phyloP scores from a whole-genome alignment of 306 rosid genomes.

The Dalbergia cultrata region DNA sequence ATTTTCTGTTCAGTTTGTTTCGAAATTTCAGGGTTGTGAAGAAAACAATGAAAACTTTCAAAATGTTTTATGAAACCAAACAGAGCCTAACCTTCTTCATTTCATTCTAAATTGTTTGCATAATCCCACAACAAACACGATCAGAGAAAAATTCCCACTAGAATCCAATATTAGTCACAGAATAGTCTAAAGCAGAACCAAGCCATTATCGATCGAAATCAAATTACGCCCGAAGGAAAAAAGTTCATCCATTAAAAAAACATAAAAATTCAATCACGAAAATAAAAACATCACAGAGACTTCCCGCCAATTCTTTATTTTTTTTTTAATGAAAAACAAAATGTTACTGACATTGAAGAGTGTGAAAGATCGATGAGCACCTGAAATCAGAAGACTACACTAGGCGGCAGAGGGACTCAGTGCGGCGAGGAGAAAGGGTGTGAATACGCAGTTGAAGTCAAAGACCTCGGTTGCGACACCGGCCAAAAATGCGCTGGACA shows the following conservation, averaged over 20 bases:
- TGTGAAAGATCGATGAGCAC: slow-evolving; percentile 50
- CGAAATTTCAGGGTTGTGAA: too few species aligned
- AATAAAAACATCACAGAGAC: slow-evolving; percentile 2
- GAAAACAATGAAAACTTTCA: too few species aligned
- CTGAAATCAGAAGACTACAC: slow-evolving; percentile 40
- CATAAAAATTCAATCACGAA: background rate
- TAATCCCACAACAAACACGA: slow-evolving; percentile 25
- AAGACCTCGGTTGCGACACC: slow-evolving; percentile 55
- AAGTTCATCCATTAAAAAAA: background rate
- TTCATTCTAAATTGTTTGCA: slow-evolving; percentile 16
- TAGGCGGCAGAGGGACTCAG: slow-evolving; percentile 15
- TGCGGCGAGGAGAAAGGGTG: slow-evolving; percentile 1
- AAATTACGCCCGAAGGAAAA: background rate
- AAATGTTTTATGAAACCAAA: too few species aligned
- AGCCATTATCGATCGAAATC: background rate
- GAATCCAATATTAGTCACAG: slow-evolving; percentile 41
- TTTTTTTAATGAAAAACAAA: too few species aligned
- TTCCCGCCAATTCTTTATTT: background rate
- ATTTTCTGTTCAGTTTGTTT: too few species aligned
- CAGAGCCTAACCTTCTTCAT: background rate
- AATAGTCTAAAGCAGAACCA: slow-evolving; percentile 47
- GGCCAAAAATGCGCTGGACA: slow-evolving; percentile 59
- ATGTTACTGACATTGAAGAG: slow-evolving; percentile 17
- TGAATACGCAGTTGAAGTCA: slow-evolving; percentile 16
- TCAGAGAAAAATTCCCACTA: slow-evolving; percentile 31